Conservation (phyloP, 805 yeast genomes). For the Lipomyces lipofer region DNA sequence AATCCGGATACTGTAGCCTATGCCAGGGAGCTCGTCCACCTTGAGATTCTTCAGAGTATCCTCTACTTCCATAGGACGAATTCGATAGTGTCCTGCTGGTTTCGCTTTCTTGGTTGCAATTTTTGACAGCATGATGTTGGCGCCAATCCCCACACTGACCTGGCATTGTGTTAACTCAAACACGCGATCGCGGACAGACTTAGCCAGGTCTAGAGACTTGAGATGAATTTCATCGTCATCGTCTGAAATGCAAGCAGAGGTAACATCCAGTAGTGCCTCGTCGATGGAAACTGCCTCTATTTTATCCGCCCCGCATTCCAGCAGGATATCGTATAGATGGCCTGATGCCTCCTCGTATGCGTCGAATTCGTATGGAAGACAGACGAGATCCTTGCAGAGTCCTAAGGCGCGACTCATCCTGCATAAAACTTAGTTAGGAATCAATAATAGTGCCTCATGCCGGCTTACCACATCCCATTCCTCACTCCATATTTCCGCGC, state of each 20-base stretch:
- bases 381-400: slow-evolving; percentile 63
- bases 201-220: slow-evolving; percentile 37
- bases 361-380: slow-evolving; percentile 72
- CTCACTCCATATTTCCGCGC: slow-evolving; percentile 72
- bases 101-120: slow-evolving; percentile 72
- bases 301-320: slow-evolving; percentile 43
- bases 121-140: slow-evolving; percentile 75
- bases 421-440: not conserved
- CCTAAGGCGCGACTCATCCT: slow-evolving; percentile 61
- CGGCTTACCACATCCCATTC: slow-evolving; percentile 74
- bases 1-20: slow-evolving; percentile 45
- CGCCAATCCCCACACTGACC: slow-evolving; percentile 78
- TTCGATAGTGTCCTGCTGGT: slow-evolving; percentile 64
- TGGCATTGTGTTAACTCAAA: slow-evolving; percentile 54
- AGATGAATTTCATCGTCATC: slow-evolving; percentile 18
- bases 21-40: slow-evolving; percentile 47
- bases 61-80: slow-evolving; percentile 36
- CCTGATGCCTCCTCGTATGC: slow-evolving; percentile 68
- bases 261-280: slow-evolving; percentile 79
- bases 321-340: slow-evolving; percentile 60
- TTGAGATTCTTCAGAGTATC: slow-evolving; percentile 43
- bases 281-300: slow-evolving; percentile 87
- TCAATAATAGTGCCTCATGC: not conserved
- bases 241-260: slow-evolving; percentile 36
- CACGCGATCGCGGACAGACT: slow-evolving; percentile 46